These are phyloP conservation scores for Fusarium mundagurra DNA, from an alignment of 2,329 filamentous ascomycete species.

Conservation along the genomic window DNA sequence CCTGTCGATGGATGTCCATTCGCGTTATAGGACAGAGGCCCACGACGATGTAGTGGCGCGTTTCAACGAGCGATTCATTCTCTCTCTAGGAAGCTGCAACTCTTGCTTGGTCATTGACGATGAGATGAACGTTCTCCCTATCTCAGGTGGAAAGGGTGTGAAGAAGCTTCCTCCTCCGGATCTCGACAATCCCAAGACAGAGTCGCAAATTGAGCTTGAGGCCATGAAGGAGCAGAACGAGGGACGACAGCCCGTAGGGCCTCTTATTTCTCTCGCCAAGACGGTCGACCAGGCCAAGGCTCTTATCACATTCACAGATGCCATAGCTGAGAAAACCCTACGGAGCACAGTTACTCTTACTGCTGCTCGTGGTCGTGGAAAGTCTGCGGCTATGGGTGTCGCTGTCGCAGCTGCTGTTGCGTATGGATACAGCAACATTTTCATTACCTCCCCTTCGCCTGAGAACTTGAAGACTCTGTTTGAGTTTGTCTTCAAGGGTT, in stretches of 20 bases:
- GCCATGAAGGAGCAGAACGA: slow-evolving; percentile 87
- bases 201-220: slow-evolving; percentile 79
- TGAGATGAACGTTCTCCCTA: slow-evolving; percentile 95
- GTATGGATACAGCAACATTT: slow-evolving; percentile 98
- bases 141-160: slow-evolving; percentile 93
- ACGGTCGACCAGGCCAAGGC: slow-evolving; percentile 97
- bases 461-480: slow-evolving; percentile 99
- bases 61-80: slow-evolving; percentile 97
- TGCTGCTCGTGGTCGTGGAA: slow-evolving; percentile 92
- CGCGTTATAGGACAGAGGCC: slow-evolving; percentile 94
- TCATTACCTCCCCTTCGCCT: slow-evolving; percentile 96
- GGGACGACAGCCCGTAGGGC: slow-evolving; percentile 87
- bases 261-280: slow-evolving; percentile 83
- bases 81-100: slow-evolving; percentile 94
- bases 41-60: slow-evolving; percentile 93
- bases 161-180: slow-evolving; percentile 82
- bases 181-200: slow-evolving; percentile 76
- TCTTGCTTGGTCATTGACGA: slow-evolving; percentile 97
- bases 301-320: slow-evolving; percentile 94
- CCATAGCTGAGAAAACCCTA: slow-evolving; percentile 94
- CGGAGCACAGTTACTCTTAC: slow-evolving; percentile 93
- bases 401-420: slow-evolving; percentile 94
- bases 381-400: slow-evolving; percentile 94
- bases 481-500: slow-evolving; percentile 98
- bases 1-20: slow-evolving; percentile 97